Percentiles rank a stretch among this genome's conserved stretches.
phyloP scores from a whole-genome alignment of 2,329 filamentous ascomycete genomes.

The Triangularia setosa region DNA sequence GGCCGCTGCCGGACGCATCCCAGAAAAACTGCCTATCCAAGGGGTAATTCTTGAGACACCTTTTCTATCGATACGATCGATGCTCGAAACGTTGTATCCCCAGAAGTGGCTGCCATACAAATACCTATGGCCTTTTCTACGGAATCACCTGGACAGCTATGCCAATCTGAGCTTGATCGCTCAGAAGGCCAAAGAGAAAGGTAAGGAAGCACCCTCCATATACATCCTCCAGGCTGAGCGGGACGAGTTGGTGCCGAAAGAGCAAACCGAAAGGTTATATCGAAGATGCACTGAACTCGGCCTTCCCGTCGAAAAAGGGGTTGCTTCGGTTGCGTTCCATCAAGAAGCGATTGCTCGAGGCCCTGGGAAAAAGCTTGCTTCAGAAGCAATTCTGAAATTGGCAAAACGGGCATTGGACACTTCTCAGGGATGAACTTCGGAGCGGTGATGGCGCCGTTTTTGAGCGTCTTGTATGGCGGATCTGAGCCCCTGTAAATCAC shows the following conservation, averaged over 20 bases:
- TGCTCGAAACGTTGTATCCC: conserved; percentile 70
- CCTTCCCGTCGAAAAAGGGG: conserved; percentile 42
- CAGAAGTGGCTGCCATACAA: conserved; percentile 77
- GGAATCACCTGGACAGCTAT: conserved; percentile 58
- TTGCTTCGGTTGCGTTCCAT: conserved; percentile 50
- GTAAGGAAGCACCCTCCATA: conserved; percentile 33
- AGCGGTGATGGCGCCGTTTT: conserved; percentile 4
- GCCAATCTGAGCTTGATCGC: conserved; percentile 46
- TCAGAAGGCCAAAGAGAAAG: conserved; percentile 27
- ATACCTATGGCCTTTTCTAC: conserved; percentile 69
- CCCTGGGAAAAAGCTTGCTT: conserved; percentile 43
- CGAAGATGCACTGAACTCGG: conserved; percentile 46
- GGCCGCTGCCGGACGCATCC: conserved; percentile 39
- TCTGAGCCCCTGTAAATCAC: conserved; percentile 15
- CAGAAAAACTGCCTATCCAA: conserved; percentile 38
- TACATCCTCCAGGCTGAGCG: conserved; percentile 54
- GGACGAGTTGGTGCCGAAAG: conserved; percentile 55
- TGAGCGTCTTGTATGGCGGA: neutral
- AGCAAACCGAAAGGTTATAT: conserved; percentile 45
- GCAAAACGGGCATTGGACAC: conserved; percentile 15
- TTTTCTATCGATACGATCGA: conserved; percentile 65
- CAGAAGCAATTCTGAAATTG: conserved; percentile 39
- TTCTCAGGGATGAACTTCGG: conserved; percentile 8
- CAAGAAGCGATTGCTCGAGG: conserved; percentile 50
- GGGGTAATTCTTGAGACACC: conserved; percentile 70